A percentile compares a stretch with the other conserved stretches of the same genome.
Evolutionary conservation across 2,329 filamentous ascomycete species (phyloP).

Genomic region (Penicillium sp.): DNA sequence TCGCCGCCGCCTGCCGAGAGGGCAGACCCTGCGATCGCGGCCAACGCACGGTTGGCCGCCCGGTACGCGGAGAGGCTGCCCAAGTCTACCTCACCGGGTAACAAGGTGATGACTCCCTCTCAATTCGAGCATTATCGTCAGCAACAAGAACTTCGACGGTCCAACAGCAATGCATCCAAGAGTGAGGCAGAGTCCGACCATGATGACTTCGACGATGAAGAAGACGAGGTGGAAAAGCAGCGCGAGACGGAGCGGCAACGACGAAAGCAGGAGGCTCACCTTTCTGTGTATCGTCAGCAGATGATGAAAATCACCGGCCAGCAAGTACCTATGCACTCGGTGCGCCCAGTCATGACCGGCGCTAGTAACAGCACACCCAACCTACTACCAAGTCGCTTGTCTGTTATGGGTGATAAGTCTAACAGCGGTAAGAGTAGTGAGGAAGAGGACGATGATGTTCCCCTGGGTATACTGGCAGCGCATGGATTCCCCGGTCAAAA

Average conservation of each 20-base stretch:
- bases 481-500: conserved; percentile 84
- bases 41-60: conserved; percentile 47
- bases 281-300: conserved; percentile 86
- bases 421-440: conserved; percentile 42
- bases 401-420: conserved; percentile 39
- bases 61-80: conserved; percentile 45
- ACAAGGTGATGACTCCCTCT: conserved; percentile 86
- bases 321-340: conserved; percentile 50
- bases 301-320: conserved; percentile 97
- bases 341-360: conserved; percentile 58
- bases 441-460: conserved; percentile 85
- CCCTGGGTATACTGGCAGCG: conserved; percentile 80
- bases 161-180: conserved; percentile 50
- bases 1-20: conserved; percentile 18
- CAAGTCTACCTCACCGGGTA: conserved; percentile 46
- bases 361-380: conserved; percentile 65
- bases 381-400: conserved; percentile 44
- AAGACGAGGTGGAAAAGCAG: conserved; percentile 76
- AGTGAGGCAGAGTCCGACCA: conserved; percentile 56
- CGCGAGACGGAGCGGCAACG: conserved; percentile 73
- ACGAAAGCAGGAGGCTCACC: conserved; percentile 84
- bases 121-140: conserved; percentile 81
- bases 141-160: conserved; percentile 67
- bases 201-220: conserved; percentile 71
- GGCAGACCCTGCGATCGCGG: conserved; percentile 39